Percentiles rank a stretch among this genome's conserved stretches.
phyloP scores from a whole-genome alignment of 257 asterid species.

The Fraxinus americana region DNA sequence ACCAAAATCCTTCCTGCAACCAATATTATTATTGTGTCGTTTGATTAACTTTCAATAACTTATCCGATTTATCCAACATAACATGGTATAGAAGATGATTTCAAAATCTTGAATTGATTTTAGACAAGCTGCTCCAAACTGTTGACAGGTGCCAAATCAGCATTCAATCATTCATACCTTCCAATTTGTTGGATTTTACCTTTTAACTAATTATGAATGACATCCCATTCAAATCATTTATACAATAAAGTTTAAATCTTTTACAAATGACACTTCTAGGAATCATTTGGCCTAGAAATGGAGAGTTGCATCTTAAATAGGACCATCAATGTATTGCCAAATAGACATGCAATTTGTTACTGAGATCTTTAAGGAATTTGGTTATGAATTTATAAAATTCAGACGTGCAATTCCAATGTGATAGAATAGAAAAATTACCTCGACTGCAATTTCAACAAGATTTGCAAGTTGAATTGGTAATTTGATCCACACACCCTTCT shows the following conservation, averaged over 20 bases:
- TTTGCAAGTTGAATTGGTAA: constrained; percentile 58
- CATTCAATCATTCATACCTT: constrained; percentile 1
- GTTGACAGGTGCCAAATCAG: not conserved
- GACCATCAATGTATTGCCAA: not conserved
- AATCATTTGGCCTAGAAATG: not conserved
- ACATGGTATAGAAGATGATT: constrained; percentile 9
- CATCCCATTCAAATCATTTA: not conserved
- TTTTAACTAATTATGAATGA: not conserved
- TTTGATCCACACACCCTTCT: constrained; percentile 82
- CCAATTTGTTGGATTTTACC: constrained; percentile 3
- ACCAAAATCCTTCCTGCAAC: constrained; percentile 73
- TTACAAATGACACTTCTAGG: not conserved
- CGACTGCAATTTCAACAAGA: constrained; percentile 62
- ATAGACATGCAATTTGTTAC: not conserved
- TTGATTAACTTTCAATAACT: not conserved
- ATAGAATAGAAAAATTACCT: constrained; percentile 40
- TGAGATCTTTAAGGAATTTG: not conserved
- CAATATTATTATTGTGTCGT: constrained; percentile 16
- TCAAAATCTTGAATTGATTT: not conserved
- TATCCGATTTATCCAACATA: constrained; percentile 2
- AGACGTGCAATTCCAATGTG: not conserved
- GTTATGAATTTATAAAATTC: constrained; percentile 3
- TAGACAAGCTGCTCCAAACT: not conserved
- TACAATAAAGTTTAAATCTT: not conserved
- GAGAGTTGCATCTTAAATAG: not conserved